phyloP scores from a whole-genome alignment of 176 grass and related monocot species.

The bread wheat (Triticum aestivum) region IWGSC_CS_RefSeq_v2.1 NC_057804.1:322217307-322217806 shows the following conservation, averaged over 20 bases:
- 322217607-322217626: slow-evolving; percentile 68
- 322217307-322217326: neutral
- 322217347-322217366: slow-evolving; percentile 13
- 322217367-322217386: neutral
- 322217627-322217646: slow-evolving; percentile 1
- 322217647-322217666: neutral
- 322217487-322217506: slow-evolving; percentile 83
- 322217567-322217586: slow-evolving; percentile 58
- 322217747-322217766: slow-evolving; percentile 84
- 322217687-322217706: slow-evolving; percentile 94
- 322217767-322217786: slow-evolving; percentile 97
- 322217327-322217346: neutral
- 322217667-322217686: neutral
- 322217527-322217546: slow-evolving; percentile 80
- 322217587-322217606: slow-evolving; percentile 90
- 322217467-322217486: slow-evolving; percentile 38
- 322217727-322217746: slow-evolving; percentile 72
- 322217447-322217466: slow-evolving; percentile 15
- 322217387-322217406: neutral
- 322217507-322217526: slow-evolving; percentile 97
- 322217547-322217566: slow-evolving; percentile 72
- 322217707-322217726: slow-evolving; percentile 92
- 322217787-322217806: slow-evolving; percentile 91
- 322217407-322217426: neutral
- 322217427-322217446: slow-evolving; percentile 17